A percentile compares a stretch with the other conserved stretches of the same genome.
phyloP scores from a whole-genome alignment of 2,329 filamentous ascomycete species.

The Fusarium sp. region DNA sequence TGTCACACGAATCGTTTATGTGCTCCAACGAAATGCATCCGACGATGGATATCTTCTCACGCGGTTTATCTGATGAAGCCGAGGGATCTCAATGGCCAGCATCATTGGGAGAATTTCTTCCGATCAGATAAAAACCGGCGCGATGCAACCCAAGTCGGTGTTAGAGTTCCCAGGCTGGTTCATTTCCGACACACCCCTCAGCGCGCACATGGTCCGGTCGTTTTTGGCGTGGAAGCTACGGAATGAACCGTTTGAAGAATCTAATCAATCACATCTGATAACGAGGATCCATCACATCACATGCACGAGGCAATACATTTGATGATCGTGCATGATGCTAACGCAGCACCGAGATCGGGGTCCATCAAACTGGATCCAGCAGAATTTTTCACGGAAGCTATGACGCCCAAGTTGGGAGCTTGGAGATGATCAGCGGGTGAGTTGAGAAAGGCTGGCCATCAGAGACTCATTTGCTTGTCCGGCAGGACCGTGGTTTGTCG shows the following conservation, averaged over 20 bases:
- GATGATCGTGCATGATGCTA: conserved; percentile 20
- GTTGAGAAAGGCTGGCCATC: neutral
- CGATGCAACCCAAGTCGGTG: conserved; percentile 25
- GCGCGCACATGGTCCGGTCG: neutral
- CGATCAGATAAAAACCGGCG: conserved; percentile 28
- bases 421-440: neutral
- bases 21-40: conserved; percentile 1
- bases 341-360: conserved; percentile 29
- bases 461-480: neutral
- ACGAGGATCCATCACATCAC: conserved; percentile 10
- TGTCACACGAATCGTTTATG: conserved; percentile 2
- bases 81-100: conserved; percentile 20
- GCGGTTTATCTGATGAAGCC: conserved; percentile 33
- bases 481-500: neutral
- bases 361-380: neutral
- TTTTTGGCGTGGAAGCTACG: conserved; percentile 31
- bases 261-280: conserved; percentile 46
- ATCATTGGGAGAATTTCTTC: neutral
- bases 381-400: conserved; percentile 24
- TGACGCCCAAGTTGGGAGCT: neutral
- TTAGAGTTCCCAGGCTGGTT: conserved; percentile 12
- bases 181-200: conserved; percentile 10
- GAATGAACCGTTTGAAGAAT: conserved; percentile 34
- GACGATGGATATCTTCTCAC: conserved; percentile 7
- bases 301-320: conserved; percentile 13